phyloP scores from a whole-genome alignment of 768 basidiomycete genomes.

The Omphalotus guepiniiformis region DNA sequence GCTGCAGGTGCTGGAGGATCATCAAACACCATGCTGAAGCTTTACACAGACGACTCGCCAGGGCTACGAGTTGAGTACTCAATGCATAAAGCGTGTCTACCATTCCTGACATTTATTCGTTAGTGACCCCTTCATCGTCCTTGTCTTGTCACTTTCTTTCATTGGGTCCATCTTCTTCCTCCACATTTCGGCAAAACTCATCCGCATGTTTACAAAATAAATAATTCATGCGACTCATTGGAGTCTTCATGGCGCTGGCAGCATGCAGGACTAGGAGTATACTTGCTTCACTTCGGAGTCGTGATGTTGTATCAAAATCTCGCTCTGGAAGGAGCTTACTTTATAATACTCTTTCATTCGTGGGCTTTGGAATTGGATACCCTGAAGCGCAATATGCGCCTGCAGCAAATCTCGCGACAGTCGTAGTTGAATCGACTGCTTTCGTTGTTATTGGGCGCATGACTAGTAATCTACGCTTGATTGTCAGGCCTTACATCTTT shows the following conservation, averaged over 20 bases:
- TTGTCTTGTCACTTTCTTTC: slow-evolving; percentile 93
- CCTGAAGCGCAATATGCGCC: no score
- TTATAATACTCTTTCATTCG: slow-evolving; percentile 3
- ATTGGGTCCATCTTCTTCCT: slow-evolving; percentile 99
- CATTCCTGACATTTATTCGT: neutral
- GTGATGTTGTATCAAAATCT: slow-evolving; percentile 4
- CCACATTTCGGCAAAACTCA: slow-evolving; percentile 93
- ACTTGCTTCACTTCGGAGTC: neutral
- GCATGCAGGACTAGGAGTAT: neutral
- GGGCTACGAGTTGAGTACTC: slow-evolving; percentile 88
- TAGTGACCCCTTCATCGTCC: slow-evolving; percentile 95
- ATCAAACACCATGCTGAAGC: slow-evolving; percentile 96
- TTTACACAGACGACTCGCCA: slow-evolving; percentile 98
- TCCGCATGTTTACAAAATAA: slow-evolving; percentile 86
- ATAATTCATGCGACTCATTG: neutral
- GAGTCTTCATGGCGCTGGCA: neutral
- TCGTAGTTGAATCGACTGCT: no score
- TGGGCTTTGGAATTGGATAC: no score
- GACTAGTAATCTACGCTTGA: no score
- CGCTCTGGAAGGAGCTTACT: neutral
- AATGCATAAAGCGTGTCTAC: neutral
- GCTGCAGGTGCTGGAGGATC: slow-evolving; percentile 95
- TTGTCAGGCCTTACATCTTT: no score
- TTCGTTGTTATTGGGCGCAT: no score
- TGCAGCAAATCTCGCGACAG: no score